Percentiles rank a stretch among this genome's conserved stretches.
These are phyloP conservation scores for Saccharomycopsis javanensis DNA, from an alignment of 805 yeast species.

Conservation along the genomic window DNA sequence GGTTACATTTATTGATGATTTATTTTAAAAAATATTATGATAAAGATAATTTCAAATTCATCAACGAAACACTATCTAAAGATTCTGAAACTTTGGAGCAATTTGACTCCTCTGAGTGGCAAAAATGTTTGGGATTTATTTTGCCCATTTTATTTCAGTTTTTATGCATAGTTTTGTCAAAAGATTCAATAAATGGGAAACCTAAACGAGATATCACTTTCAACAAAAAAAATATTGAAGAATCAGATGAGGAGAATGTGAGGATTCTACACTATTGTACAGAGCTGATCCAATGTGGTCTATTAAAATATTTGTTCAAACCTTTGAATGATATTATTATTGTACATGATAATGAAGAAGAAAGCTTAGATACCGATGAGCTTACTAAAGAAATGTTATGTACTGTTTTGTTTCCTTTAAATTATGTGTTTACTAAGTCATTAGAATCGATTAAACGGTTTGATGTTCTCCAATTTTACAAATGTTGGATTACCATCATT, in stretches of 20 bases:
- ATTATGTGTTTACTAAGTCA: background rate
- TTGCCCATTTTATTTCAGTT: background rate
- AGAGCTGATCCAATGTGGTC: background rate
- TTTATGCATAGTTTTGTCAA: background rate
- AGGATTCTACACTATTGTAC: background rate
- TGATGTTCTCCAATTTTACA: background rate
- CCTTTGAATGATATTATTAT: constrained; percentile 1
- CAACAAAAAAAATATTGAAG: background rate
- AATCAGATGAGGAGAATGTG: background rate
- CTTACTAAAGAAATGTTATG: background rate
- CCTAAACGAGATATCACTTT: background rate
- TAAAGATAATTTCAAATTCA: background rate
- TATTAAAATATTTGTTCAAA: constrained; percentile 11
- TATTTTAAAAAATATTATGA: background rate
- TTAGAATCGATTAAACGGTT: background rate
- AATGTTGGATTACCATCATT: background rate
- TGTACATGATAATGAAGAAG: background rate
- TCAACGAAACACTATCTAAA: background rate
- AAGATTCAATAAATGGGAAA: background rate
- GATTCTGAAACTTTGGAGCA: background rate
- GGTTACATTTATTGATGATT: background rate
- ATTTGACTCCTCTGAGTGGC: background rate
- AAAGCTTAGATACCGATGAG: background rate
- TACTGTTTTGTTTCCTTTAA: background rate
- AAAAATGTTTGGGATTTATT: background rate